Base-by-base conservation (phyloP, 352 stramenopile genomes). In the Phytophthora syringae region DNA sequence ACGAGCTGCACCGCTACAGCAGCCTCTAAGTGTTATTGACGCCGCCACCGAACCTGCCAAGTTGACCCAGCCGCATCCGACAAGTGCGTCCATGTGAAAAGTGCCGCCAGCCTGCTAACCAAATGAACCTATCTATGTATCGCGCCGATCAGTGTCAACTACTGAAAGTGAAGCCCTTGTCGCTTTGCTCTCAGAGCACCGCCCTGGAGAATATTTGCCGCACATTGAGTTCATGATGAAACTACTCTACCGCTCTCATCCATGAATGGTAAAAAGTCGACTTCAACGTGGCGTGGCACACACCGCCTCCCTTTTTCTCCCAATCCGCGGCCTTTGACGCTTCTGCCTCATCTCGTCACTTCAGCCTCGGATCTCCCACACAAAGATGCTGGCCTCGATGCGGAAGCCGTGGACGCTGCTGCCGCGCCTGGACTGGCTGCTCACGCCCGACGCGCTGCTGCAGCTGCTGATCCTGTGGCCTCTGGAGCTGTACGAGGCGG, bases 1-100 rank as follows among this genome's bases (percentile, higher is more conserved):
- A 85, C 49, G 84, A 95, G 59, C 77, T 90, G 56, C 81, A 92
- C 48, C 84, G 86, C 67, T 93, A 95, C 72, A 92, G 81, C 74
- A 92, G 78, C 16, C 65, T 92, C 1, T 92, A 79, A 67, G 61
- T 70, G 44, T 52, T 37, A 12, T 40, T 20, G 0, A 42, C 43
- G 25, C 51, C 7, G 27, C n/a, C 25, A n/a, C 34, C n/a, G n/a
- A n/a, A 18, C 24, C 24, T 50, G 11, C 18, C 16, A 42, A 18
- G 34, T 20, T 42, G 2, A 15, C 34, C 37, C 22, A 45, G 30
- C 34, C 30, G 13, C 34, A 40, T 40, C 34, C 11, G 34, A n/a
- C 34, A 40, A 40, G 34, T 48, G 18, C 37, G 21, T 39, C 27
- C 27, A 20, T 48, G 54, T 39, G 30, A 56, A 40, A 32, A 43